Base-by-base conservation (phyloP, 2,329 filamentous ascomycete species). In the Claviceps sorghi region DNA sequence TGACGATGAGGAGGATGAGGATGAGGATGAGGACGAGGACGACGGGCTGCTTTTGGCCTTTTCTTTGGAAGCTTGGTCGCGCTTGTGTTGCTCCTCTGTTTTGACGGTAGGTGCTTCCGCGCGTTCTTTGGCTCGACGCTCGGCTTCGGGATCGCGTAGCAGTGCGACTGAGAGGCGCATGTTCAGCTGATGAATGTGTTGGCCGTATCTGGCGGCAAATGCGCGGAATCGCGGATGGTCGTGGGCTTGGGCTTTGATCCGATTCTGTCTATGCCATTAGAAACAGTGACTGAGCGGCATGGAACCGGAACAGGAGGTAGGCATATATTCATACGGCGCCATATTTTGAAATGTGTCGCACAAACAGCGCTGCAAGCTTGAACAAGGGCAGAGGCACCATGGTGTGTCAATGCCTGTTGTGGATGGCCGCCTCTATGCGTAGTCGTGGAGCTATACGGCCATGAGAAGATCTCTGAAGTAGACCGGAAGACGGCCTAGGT, bases 301-400 rank as follows among this genome's bases (percentile, higher is more conserved):
- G 42, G 10, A 9, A 21, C 42, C 26, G 7, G 22, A 22, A 29
- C 22, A 29, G 40, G 30, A 9, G 36, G 9, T 17, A n/a, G 17
- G 8, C 19, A 52, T 9, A 7, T 19, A 53, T 10, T 68, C 79
- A 59, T 76, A 84, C 80, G 52, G 81, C 80, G 62, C 80, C 80
- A 72, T 84, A 84, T 67, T 84, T 84, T 52, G 80, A 84, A 51
- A 84, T 67, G 62, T 84, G 80, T 58, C 79, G 75, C 61, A 84
- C 71, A 58, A 84, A 80, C 47, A 84, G 72, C 52, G 80, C 66
- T 22, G 75, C 80, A 58, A 84, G 77, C 69, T 84, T 84, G 68
- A 84, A 84, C 19, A 84, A 70, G 21, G 81, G 81, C 41, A 84
- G 70, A 52, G 80, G 74, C 45, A 84, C 80, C 81, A 84, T 84